Conservation (phyloP, 2,329 filamentous ascomycete genomes). For the Coniochaeta sp. region DNA sequence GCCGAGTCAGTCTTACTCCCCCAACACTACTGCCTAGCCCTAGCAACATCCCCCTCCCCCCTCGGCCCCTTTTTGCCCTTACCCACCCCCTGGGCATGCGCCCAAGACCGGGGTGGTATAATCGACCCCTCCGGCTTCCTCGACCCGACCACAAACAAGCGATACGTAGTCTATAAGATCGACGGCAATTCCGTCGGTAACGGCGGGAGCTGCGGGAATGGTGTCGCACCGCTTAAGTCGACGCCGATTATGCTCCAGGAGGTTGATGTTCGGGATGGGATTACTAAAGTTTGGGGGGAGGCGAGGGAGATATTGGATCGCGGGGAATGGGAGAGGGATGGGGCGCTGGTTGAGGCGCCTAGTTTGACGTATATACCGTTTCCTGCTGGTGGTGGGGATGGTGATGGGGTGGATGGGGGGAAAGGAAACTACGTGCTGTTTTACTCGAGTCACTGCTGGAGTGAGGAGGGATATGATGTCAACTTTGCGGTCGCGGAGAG, state of each 20-base stretch:
- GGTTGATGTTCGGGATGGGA: conserved; percentile 37
- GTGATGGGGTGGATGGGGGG: neutral
- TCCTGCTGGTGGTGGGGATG: no score
- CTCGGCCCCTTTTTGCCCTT: no score
- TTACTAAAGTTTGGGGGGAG: conserved; percentile 43
- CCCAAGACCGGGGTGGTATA: conserved; percentile 46
- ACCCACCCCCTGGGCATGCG: conserved; percentile 52
- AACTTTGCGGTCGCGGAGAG: conserved; percentile 45
- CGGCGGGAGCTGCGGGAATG: conserved; percentile 37
- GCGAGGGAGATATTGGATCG: conserved; percentile 40
- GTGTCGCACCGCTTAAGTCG: conserved; percentile 25
- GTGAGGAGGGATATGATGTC: conserved; percentile 46
- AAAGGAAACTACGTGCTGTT: conserved; percentile 54
- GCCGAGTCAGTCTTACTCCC: neutral
- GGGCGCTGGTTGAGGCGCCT: conserved; percentile 56
- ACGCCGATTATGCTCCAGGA: conserved; percentile 54
- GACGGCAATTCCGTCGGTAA: conserved; percentile 51
- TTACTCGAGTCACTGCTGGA: conserved; percentile 55
- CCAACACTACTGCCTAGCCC: conserved; percentile 48
- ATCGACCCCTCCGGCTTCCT: conserved; percentile 57
- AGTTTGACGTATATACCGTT: conserved; percentile 37
- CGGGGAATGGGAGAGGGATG: conserved; percentile 32
- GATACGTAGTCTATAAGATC: conserved; percentile 59
- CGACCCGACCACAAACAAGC: conserved; percentile 41
- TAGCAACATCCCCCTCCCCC: conserved; percentile 38